Evolutionary conservation across 2,329 filamentous ascomycete species (phyloP).

Genomic region (Cladorrhinum sp.): DNA sequence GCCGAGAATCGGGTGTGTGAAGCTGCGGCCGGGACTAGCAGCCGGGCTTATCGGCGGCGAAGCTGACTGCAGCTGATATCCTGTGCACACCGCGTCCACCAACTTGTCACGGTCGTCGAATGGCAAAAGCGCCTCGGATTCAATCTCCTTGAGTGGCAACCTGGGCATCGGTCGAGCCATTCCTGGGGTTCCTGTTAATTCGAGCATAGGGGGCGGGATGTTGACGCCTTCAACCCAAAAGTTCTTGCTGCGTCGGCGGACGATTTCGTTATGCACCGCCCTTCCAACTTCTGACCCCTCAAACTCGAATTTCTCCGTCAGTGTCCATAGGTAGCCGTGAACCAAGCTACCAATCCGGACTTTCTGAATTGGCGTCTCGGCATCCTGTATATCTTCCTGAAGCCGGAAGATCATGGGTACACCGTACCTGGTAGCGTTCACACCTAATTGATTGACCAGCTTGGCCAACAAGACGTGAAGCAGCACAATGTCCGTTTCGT

Average conservation of each 20-base stretch:
- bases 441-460: slow-evolving; percentile 72
- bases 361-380: slow-evolving; percentile 65
- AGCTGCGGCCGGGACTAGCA: slow-evolving; percentile 63
- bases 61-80: slow-evolving; percentile 60
- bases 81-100: slow-evolving; percentile 69
- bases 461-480: slow-evolving; percentile 74
- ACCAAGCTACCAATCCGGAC: slow-evolving; percentile 79
- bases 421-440: slow-evolving; percentile 76
- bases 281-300: slow-evolving; percentile 66
- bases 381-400: slow-evolving; percentile 74
- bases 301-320: slow-evolving; percentile 75
- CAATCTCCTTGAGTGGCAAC: slow-evolving; percentile 52
- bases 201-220: slow-evolving; percentile 64
- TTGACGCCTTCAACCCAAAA: slow-evolving; percentile 77
- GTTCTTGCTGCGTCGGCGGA: slow-evolving; percentile 66
- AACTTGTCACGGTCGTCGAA: slow-evolving; percentile 72
- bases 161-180: slow-evolving; percentile 41
- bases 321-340: slow-evolving; percentile 82
- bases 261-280: slow-evolving; percentile 72
- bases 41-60: slow-evolving; percentile 70
- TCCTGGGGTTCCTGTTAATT: slow-evolving; percentile 57
- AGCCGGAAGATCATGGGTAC: slow-evolving; percentile 86
- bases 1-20: slow-evolving; percentile 60
- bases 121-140: slow-evolving; percentile 64
- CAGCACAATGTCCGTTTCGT: slow-evolving; percentile 70